Base-by-base conservation (phyloP, 2,329 filamentous ascomycete genomes). In the Exserohilum rostratum region DNA sequence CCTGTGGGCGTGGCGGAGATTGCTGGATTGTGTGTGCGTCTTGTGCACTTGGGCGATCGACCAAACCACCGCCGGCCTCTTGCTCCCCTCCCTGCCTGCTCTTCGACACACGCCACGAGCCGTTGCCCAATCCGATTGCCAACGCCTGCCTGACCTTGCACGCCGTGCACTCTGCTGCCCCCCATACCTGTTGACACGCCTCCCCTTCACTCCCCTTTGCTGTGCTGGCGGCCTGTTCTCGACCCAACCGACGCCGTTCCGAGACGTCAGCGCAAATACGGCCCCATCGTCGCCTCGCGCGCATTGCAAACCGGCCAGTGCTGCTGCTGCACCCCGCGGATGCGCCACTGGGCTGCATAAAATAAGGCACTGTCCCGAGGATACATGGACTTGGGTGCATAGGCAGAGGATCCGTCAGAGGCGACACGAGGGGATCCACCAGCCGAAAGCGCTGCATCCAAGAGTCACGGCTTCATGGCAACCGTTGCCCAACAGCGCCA, bases 401-500 rank as follows among this genome's bases (percentile, higher is more conserved):
- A 47, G 54, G 54, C 4, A 17, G 53, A 48, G 46, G 37, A 55
- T 46, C 49, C 38, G 29, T 43, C 45, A 45, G 46, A 53, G 55
- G 57, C 59, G 58, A 61, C 56, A 65, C 55, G 48, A 50, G 62
- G 56, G 56, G 52, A 39, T 37, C 55, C 53, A 49, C 38, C 30
- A 46, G 39, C 33, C 37, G 25, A 11, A 15, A 45, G 64, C 62
- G 50, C 58, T 54, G 53, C 54, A 39, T 43, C 54, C 15, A 50
- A 50, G 53, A 60, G 50, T 53, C 65, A 61, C 64, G 55, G 53
- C 45, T 62, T 62, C 49, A 75, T 75, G 72, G 72, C 72, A 53
- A 66, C 73, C 48, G 67, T 73, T 27, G 70, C 72, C 58, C 72
- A 75, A 46, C 72, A 72, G 51, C 70, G 65, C 60, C 63, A 70